phyloP scores from a whole-genome alignment of 441 rosid species.

The Populus tomentosa region DNA sequence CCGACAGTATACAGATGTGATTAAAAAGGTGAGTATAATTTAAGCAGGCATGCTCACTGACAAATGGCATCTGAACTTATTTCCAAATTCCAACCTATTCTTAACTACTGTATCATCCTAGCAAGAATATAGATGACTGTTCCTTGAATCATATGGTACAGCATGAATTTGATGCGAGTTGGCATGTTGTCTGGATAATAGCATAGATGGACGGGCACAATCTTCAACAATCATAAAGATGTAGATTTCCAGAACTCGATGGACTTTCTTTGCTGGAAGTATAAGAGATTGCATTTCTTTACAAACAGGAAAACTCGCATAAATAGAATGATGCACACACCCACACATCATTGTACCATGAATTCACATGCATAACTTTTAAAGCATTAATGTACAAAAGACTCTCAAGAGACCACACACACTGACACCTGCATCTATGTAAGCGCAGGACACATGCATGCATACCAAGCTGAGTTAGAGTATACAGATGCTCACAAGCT shows the following conservation, averaged over 20 bases:
- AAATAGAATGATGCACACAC: not conserved
- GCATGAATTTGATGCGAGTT: not conserved
- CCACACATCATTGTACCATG: not conserved
- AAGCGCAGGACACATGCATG: not conserved
- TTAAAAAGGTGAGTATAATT: not conserved
- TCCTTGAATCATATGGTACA: not conserved
- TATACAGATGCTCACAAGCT: not conserved
- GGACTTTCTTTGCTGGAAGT: constrained; percentile 53
- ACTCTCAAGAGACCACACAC: not conserved
- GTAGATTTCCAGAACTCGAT: constrained; percentile 56
- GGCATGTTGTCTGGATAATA: not conserved
- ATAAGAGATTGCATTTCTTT: not conserved
- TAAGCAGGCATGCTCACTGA: not conserved
- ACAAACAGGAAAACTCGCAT: constrained; percentile 5
- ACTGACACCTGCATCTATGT: not conserved
- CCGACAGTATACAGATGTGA: not conserved
- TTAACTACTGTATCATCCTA: not conserved
- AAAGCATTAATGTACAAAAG: not conserved
- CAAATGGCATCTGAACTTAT: not conserved
- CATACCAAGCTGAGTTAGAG: not conserved
- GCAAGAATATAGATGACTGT: not conserved
- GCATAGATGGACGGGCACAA: not conserved
- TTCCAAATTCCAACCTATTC: not conserved
- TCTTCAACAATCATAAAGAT: constrained; percentile 19
- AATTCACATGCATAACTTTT: not conserved